A percentile compares a stretch with the other conserved stretches of the same genome.
Conservation (phyloP, 73 alveolate genomes). For the Stentor coeruleus region DNA sequence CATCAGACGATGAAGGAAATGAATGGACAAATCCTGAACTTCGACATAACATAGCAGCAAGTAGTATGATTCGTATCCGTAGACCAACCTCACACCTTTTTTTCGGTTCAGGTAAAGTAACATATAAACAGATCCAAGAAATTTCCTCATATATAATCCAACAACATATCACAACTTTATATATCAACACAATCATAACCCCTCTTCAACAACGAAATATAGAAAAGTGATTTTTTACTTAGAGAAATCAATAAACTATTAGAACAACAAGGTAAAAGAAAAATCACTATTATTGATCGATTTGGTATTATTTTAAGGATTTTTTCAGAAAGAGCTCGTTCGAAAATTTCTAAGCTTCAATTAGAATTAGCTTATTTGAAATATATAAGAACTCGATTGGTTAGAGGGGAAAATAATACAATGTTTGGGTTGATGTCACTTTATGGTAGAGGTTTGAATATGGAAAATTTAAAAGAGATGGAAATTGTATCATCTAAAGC, state of each 20-base stretch:
- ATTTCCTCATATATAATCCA: constrained; percentile 59
- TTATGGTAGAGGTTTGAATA: constrained; percentile 55
- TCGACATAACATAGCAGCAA: constrained; percentile 64
- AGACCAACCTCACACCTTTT: constrained; percentile 51
- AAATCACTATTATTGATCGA: constrained; percentile 73
- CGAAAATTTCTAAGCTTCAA: constrained; percentile 59
- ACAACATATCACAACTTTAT: constrained; percentile 59
- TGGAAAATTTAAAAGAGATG: constrained; percentile 32
- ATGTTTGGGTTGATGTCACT: constrained; percentile 52
- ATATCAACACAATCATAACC: constrained; percentile 62
- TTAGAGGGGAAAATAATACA: constrained; percentile 71
- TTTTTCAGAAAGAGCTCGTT: constrained; percentile 78
- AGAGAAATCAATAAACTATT: constrained; percentile 36
- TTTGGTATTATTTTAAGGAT: constrained; percentile 74
- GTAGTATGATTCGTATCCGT: constrained; percentile 63
- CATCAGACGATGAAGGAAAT: constrained; percentile 53
- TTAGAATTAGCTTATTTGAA: constrained; percentile 75
- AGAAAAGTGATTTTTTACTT: constrained; percentile 51
- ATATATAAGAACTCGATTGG: constrained; percentile 68
- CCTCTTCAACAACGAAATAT: constrained; percentile 66
- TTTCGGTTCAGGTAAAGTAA: constrained; percentile 73
- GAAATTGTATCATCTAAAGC: constrained; percentile 78
- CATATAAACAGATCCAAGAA: constrained; percentile 27
- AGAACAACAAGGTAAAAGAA: constrained; percentile 36
- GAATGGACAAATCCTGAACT: constrained; percentile 67